A percentile compares a stretch with the other conserved stretches of the same genome.
Evolutionary conservation across 768 basidiomycete genomes (phyloP).

Genomic region (Tubosaeta sp.): DNA sequence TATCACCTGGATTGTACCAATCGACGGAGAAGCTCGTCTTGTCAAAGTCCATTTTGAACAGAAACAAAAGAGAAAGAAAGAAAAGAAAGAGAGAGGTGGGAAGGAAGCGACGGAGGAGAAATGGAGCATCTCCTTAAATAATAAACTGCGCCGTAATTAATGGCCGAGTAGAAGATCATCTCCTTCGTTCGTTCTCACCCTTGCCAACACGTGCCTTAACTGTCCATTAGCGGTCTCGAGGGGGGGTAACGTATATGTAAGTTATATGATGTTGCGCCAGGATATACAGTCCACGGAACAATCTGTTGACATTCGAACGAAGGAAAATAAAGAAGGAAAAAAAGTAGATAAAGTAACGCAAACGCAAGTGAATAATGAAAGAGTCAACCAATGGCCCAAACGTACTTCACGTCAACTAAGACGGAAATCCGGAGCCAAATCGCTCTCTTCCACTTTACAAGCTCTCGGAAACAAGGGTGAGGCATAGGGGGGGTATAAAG

Average conservation of each 20-base stretch:
- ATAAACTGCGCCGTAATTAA: neutral
- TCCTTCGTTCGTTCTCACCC: neutral
- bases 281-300: conserved; percentile 23
- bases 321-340: conserved; percentile 21
- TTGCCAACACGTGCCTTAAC: neutral
- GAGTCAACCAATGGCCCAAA: conserved; percentile 62
- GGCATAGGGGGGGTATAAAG: conserved; percentile 29
- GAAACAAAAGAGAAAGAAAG: neutral
- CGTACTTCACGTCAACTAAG: conserved; percentile 20
- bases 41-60: conserved; percentile 30
- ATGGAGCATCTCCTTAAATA: neutral
- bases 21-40: conserved; percentile 30
- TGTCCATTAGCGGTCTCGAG: neutral
- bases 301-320: conserved; percentile 20
- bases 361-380: conserved; percentile 46
- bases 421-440: conserved; percentile 41
- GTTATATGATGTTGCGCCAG: neutral
- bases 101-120: neutral
- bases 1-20: conserved; percentile 29
- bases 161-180: neutral
- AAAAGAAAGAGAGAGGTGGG: conserved; percentile 5
- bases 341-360: conserved; percentile 29
- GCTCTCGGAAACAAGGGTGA: conserved; percentile 13
- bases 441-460: conserved; percentile 36
- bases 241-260: conserved; percentile 15